phyloP scores from a whole-genome alignment of 345 rosid genomes.

The Boechera divaricarpa region DNA sequence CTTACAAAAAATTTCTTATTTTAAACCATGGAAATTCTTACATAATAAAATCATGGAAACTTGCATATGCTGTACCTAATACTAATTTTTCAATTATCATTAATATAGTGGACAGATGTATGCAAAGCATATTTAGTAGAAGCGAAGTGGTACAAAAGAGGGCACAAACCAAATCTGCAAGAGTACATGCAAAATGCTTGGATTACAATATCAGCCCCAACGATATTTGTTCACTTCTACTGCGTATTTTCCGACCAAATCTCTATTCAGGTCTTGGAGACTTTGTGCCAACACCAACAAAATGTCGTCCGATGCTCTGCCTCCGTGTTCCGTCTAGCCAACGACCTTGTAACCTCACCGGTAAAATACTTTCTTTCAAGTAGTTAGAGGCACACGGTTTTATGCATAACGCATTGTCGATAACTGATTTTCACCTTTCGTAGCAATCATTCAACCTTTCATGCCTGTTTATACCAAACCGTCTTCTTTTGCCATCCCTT shows the following conservation, averaged over 20 bases:
- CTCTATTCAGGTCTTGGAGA: conserved; percentile 33
- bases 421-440: not conserved
- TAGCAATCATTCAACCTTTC: no score
- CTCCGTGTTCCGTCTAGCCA: conserved; percentile 34
- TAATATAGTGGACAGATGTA: conserved; percentile 51
- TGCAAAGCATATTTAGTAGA: conserved; percentile 48
- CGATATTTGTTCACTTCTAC: conserved; percentile 36
- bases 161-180: conserved; percentile 45
- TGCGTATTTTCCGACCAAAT: conserved; percentile 24
- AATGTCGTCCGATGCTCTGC: conserved; percentile 37
- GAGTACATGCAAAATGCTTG: conserved; percentile 56
- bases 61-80: not conserved
- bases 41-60: not conserved
- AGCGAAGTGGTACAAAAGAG: conserved; percentile 51
- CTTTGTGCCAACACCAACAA: conserved; percentile 22
- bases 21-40: not conserved
- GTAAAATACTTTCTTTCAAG: not conserved
- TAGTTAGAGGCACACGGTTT: not conserved
- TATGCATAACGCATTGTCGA: not conserved
- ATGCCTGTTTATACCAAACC: no score
- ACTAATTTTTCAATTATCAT: not conserved
- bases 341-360: conserved; percentile 12
- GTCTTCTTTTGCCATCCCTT: no score
- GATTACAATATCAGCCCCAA: conserved; percentile 39
- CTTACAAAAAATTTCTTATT: not conserved